These are phyloP conservation scores for Scedosporium aurantiacum DNA, from an alignment of 2,329 filamentous ascomycete species.

Conservation along the genomic window DNA sequence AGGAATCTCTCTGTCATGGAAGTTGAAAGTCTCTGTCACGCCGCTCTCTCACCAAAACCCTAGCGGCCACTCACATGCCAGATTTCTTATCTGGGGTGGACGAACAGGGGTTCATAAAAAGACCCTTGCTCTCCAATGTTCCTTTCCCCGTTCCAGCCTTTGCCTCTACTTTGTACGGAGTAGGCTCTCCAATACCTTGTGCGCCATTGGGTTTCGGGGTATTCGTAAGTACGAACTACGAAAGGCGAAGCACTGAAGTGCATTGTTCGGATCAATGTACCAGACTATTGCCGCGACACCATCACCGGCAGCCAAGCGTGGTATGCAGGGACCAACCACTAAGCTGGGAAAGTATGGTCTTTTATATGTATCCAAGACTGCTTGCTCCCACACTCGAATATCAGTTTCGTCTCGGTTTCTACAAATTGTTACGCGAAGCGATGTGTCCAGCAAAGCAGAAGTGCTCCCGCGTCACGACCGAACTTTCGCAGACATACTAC, in stretches of 20 bases:
- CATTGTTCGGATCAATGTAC: neutral
- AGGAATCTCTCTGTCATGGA: slow-evolving; percentile 1
- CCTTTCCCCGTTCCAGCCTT: too few relatives aligned
- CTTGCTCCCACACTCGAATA: neutral
- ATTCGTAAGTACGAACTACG: too few relatives aligned
- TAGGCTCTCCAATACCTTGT: too few relatives aligned
- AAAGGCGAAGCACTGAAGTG: too few relatives aligned
- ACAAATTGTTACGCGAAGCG: neutral
- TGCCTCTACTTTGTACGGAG: too few relatives aligned
- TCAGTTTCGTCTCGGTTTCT: too few relatives aligned
- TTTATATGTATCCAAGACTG: neutral
- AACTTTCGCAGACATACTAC: neutral
- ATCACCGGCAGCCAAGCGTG: neutral
- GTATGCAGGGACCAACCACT: neutral
- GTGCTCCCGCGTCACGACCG: neutral
- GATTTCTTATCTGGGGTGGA: slow-evolving; percentile 1
- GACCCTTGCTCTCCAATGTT: too few relatives aligned
- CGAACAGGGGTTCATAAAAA: neutral
- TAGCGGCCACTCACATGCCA: neutral
- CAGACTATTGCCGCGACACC: neutral
- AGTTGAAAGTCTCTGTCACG: slow-evolving; percentile 2
- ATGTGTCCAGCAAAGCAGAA: neutral
- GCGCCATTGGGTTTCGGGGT: too few relatives aligned
- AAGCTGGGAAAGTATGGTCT: neutral
- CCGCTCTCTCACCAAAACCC: neutral